Conservation (phyloP, 208 protist species). For the Crithidia brevicula region DNA sequence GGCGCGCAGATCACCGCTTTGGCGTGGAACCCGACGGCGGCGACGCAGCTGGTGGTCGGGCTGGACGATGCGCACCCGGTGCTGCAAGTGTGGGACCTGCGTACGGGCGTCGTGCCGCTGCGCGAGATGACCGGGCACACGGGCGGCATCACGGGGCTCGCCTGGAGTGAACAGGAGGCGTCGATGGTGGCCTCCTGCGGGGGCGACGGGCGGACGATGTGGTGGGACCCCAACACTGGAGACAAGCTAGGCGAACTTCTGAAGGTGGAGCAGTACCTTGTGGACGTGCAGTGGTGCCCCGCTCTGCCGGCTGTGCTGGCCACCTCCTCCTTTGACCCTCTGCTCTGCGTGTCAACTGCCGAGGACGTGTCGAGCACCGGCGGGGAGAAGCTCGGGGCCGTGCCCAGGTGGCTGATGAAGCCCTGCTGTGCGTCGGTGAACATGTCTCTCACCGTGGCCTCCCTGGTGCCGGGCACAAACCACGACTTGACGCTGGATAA, state of each 20-base stretch:
- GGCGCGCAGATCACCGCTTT: slow-evolving; percentile 73
- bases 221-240: slow-evolving; percentile 94
- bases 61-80: slow-evolving; percentile 91
- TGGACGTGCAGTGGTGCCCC: slow-evolving; percentile 96
- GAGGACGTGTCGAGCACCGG: slow-evolving; percentile 34
- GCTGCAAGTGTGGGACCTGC: slow-evolving; percentile 97
- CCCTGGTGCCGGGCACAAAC: slow-evolving; percentile 36
- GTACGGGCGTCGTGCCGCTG: slow-evolving; percentile 91
- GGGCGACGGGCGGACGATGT: slow-evolving; percentile 94
- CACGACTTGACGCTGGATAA: slow-evolving; percentile 38
- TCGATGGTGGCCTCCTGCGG: slow-evolving; percentile 93
- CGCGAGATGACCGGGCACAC: slow-evolving; percentile 80
- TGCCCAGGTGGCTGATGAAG: slow-evolving; percentile 62
- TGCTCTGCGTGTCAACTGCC: slow-evolving; percentile 74
- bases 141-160: slow-evolving; percentile 91
- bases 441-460: slow-evolving; percentile 58
- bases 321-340: slow-evolving; percentile 87
- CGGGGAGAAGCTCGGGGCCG: slow-evolving; percentile 25
- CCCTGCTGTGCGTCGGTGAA: slow-evolving; percentile 76
- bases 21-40: slow-evolving; percentile 95
- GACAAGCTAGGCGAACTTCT: slow-evolving; percentile 69
- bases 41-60: slow-evolving; percentile 93
- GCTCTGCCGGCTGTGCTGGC: slow-evolving; percentile 86
- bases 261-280: slow-evolving; percentile 85
- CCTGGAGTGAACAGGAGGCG: slow-evolving; percentile 93